Conservation (phyloP, 108 stramenopile species). For the Nitzschia inconspicua region DNA sequence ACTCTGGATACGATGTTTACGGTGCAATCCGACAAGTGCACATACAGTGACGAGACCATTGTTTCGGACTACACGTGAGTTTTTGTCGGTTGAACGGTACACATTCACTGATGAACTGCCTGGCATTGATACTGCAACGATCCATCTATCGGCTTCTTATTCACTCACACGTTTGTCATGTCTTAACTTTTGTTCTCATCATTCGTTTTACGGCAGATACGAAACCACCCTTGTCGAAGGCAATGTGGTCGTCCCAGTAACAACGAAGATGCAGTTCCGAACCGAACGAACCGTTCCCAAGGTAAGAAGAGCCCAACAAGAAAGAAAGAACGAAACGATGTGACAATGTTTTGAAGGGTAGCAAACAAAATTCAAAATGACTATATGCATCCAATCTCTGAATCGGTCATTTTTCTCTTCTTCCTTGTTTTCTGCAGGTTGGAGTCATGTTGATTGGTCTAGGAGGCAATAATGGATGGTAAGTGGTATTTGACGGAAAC, state of each 20-base stretch:
- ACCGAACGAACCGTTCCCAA: constrained; percentile 89
- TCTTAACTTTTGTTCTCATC: background rate
- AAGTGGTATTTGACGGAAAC: constrained; percentile 29
- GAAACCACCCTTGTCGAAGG: constrained; percentile 90
- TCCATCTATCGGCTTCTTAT: background rate
- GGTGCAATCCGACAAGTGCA: constrained; percentile 81
- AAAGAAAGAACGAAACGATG: too few species aligned
- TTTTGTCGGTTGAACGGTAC: background rate
- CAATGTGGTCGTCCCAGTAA: constrained; percentile 67
- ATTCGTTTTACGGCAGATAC: constrained; percentile 56
- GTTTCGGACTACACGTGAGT: constrained; percentile 85
- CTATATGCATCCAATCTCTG: constrained; percentile 6
- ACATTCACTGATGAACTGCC: background rate
- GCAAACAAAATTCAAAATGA: background rate
- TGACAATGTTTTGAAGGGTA: background rate
- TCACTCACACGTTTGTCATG: background rate
- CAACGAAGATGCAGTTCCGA: constrained; percentile 79
- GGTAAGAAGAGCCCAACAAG: constrained; percentile 19
- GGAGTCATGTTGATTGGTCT: constrained; percentile 97
- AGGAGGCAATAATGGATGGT: constrained; percentile 97
- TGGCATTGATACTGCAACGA: background rate
- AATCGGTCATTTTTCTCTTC: background rate
- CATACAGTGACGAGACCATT: constrained; percentile 90
- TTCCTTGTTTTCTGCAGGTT: constrained; percentile 21
- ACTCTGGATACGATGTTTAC: constrained; percentile 60